phyloP scores from a whole-genome alignment of 2,329 filamentous ascomycete genomes.

The Keithomyces neogunnii region DNA sequence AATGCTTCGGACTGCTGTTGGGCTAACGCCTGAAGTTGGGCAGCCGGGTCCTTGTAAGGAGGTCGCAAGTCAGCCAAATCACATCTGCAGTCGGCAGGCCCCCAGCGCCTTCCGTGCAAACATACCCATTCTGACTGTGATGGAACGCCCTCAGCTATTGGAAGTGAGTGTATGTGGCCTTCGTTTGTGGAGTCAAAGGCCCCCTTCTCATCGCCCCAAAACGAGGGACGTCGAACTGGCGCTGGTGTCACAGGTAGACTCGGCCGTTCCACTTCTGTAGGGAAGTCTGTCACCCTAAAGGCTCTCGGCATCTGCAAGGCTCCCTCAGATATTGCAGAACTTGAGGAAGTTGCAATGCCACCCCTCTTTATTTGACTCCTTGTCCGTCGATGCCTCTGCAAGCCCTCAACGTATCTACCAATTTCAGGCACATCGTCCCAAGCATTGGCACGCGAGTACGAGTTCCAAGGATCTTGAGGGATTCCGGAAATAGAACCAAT shows the following conservation, averaged over 20 bases:
- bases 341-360: background rate
- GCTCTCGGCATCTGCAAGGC: slow-evolving; percentile 24
- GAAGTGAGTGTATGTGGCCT: slow-evolving; percentile 42
- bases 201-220: slow-evolving; percentile 45
- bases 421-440: slow-evolving; percentile 93
- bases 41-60: slow-evolving; percentile 56
- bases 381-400: slow-evolving; percentile 51
- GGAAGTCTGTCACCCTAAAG: slow-evolving; percentile 78
- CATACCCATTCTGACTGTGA: slow-evolving; percentile 91
- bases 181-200: slow-evolving; percentile 41
- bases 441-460: slow-evolving; percentile 71
- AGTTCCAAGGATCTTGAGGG: slow-evolving; percentile 55
- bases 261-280: slow-evolving; percentile 70
- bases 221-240: slow-evolving; percentile 60
- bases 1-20: slow-evolving; percentile 57
- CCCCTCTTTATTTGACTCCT: slow-evolving; percentile 18
- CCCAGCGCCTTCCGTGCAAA: slow-evolving; percentile 48
- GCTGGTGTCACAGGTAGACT: slow-evolving; percentile 88
- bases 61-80: slow-evolving; percentile 45
- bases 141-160: slow-evolving; percentile 74
- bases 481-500: background rate
- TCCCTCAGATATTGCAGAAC: background rate
- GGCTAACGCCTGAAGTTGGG: slow-evolving; percentile 61
- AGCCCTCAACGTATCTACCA: slow-evolving; percentile 71
- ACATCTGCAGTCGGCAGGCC: slow-evolving; percentile 44